Conservation (phyloP, 106 monocot species). For the Allium fistulosum region DNA sequence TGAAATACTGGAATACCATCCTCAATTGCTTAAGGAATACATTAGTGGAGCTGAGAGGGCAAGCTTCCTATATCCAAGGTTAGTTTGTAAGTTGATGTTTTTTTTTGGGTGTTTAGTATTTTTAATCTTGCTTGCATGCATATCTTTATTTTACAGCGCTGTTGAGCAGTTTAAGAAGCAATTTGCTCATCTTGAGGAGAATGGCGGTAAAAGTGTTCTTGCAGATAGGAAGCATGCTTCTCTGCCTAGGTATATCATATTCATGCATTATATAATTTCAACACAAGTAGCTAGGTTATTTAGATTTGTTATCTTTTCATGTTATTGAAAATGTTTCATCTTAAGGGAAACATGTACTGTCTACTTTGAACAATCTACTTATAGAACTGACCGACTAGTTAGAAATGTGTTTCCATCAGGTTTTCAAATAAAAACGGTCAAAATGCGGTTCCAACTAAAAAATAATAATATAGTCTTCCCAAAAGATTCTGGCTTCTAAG, state of each 20-base stretch:
- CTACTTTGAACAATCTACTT: too few species aligned
- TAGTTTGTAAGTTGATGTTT: background rate
- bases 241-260: background rate
- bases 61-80: conserved; percentile 87
- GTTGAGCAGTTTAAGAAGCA: conserved; percentile 92
- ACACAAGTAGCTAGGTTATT: too few species aligned
- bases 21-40: conserved; percentile 83
- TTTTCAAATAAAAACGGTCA: too few species aligned
- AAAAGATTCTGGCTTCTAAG: too few species aligned
- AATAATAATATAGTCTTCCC: too few species aligned
- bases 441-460: too few species aligned
- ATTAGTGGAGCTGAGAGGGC: conserved; percentile 56
- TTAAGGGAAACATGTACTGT: too few species aligned
- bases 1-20: conserved; percentile 94
- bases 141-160: conserved; percentile 41
- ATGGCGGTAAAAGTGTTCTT: conserved; percentile 55
- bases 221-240: background rate
- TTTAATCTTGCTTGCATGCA: background rate
- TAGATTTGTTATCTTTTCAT: too few species aligned
- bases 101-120: background rate
- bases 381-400: too few species aligned
- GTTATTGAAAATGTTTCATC: too few species aligned
- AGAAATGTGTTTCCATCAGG: too few species aligned
- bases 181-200: conserved; percentile 88
- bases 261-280: too few species aligned